Percentiles rank a stretch among this genome's conserved stretches.
Conservation (phyloP, 1,139 yeast genomes). For the Blastobotrys serpentis region DNA sequence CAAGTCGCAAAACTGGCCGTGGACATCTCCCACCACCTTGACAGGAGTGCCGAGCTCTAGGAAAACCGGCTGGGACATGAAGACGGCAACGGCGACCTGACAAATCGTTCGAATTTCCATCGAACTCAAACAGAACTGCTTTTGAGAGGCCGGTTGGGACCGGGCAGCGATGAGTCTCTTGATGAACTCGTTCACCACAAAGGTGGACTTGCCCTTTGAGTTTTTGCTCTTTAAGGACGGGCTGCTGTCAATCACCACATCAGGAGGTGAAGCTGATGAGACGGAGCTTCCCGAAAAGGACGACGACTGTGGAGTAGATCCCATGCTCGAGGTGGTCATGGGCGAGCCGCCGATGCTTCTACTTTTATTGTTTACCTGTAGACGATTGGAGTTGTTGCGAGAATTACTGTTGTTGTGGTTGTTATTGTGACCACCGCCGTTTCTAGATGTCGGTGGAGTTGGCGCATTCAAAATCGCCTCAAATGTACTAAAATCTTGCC, state of each 20-base stretch:
- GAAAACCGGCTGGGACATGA: constrained; percentile 73
- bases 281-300: background rate
- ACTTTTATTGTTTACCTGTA: too few species aligned
- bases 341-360: background rate
- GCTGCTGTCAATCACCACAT: background rate
- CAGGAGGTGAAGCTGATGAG: background rate
- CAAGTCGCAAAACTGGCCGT: constrained; percentile 79
- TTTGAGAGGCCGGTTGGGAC: constrained; percentile 18
- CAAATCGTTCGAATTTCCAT: constrained; percentile 66
- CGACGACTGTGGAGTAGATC: too few species aligned
- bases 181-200: constrained; percentile 22
- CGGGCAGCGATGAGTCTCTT: constrained; percentile 27
- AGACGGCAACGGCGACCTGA: constrained; percentile 63
- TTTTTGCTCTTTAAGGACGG: too few species aligned
- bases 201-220: constrained; percentile 3
- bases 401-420: background rate
- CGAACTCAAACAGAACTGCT: constrained; percentile 39
- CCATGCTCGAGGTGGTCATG: background rate
- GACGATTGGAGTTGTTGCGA: too few species aligned
- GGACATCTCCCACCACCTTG: constrained; percentile 83
- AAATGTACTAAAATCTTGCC: constrained; percentile 8
- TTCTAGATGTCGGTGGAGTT: background rate
- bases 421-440: constrained; percentile 9
- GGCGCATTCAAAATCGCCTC: background rate
- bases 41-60: constrained; percentile 79